Evolutionary conservation across 805 yeast species (phyloP).

Genomic region (Metschnikowia anglica): DNA sequence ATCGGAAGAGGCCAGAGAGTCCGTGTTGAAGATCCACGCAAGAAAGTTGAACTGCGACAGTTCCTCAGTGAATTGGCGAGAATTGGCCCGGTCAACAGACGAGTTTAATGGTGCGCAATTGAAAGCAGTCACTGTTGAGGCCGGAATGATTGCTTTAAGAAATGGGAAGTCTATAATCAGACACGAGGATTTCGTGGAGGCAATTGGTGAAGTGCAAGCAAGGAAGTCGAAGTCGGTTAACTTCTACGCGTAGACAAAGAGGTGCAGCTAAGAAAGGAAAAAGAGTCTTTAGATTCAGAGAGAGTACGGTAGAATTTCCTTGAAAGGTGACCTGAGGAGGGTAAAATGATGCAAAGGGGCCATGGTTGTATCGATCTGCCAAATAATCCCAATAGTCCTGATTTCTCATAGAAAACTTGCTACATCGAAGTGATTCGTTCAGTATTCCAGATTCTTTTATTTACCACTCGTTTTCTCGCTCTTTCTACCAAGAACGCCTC

Average conservation of each 20-base stretch:
- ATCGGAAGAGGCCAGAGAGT: conserved; percentile 95
- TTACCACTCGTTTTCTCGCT: not conserved
- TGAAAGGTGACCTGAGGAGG: too few species aligned
- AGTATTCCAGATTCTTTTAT: not conserved
- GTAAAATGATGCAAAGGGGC: too few species aligned
- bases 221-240: conserved; percentile 93
- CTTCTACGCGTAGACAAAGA: conserved; percentile 92
- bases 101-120: conserved; percentile 99
- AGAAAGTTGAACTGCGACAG: conserved; percentile 91
- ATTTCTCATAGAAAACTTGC: too few species aligned
- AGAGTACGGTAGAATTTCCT: too few species aligned
- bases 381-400: too few species aligned
- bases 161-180: conserved; percentile 88
- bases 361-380: too few species aligned
- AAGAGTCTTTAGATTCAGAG: too few species aligned
- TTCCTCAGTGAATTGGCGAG: conserved; percentile 93
- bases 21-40: conserved; percentile 94
- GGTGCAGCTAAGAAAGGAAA: too few species aligned
- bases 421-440: too few species aligned
- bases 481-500: not conserved
- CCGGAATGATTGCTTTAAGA: conserved; percentile 98
- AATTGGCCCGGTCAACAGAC: conserved; percentile 95
- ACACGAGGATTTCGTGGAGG: conserved; percentile 98
- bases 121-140: conserved; percentile 98
- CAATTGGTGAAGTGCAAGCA: conserved; percentile 97